Base-by-base conservation (phyloP, 129 eudicot genomes). In the Smallanthus sonchifolius region DNA sequence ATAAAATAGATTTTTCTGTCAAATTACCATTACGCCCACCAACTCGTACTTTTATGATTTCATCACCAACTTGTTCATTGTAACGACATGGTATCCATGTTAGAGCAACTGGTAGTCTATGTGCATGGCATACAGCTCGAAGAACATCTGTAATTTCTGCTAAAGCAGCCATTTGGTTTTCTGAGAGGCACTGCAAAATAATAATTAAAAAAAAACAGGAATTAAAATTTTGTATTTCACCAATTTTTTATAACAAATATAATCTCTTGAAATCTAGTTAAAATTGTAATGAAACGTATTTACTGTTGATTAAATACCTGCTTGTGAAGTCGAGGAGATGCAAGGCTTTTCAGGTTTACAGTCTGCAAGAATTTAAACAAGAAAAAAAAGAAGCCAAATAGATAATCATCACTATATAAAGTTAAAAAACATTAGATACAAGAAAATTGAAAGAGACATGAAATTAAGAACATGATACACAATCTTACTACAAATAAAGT, bases 1-100 rank as follows among this genome's bases (percentile, higher is more conserved):
- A 93, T 8, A 93, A 70, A 51, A 87, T 72, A 65, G 30, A 11
- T 83, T 83, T 87, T 73, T 80, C 83, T 14, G 42, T 7, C 51
- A 77, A 73, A 24, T 15, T 77, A 14, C 37, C 30, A 57, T 51
- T 73, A 65, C 65, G 67, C 67, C 87, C 88, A 47, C 82, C 81
- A 15, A 36, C 84, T 38, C 59, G 85, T 34, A 87, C 79, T 48
- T 64, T 82, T 49, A 54, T 61, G 16, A 75, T 74, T 45, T 86
- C 87, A 24, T 75, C 84, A 9, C 70, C 84, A 52, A 34, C 64
- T 65, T 44, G 83, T 65, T 65, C 77, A 10, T 68, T 55, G 38
- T 72, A 83, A 76, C 75, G 81, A 83, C 98, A 90, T 24, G 98
- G 95, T 35, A 90, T 83, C 98, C 98, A 93, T 55, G 97, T 90